Percentiles rank a stretch among this genome's conserved stretches.
These are phyloP conservation scores for Notholithocarpus densiflorus DNA, from an alignment of 306 rosid species.

Conservation along the genomic window DNA sequence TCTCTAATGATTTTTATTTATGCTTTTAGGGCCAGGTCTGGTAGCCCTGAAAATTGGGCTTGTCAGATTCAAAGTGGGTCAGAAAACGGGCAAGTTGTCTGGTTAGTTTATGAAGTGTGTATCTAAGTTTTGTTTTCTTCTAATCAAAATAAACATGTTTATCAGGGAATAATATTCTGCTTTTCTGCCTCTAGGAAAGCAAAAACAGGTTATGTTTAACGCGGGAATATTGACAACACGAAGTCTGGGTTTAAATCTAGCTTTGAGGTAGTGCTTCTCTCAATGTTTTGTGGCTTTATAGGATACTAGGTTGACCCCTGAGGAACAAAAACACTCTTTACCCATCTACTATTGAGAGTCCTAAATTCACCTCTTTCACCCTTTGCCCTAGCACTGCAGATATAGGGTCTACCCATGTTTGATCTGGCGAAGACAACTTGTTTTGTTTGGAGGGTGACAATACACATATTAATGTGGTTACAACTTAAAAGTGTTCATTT, in stretches of 20 bases:
- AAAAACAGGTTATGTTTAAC: background rate
- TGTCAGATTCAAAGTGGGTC: background rate
- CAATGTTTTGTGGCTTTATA: background rate
- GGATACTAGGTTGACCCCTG: background rate
- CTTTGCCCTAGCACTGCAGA: background rate
- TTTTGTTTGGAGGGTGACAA: background rate
- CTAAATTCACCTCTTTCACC: background rate
- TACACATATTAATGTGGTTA: too few species aligned
- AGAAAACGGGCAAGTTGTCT: constrained; percentile 1
- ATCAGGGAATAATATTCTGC: background rate
- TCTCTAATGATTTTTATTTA: background rate
- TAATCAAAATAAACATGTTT: background rate
- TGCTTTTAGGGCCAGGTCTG: constrained; percentile 1
- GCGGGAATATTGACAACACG: background rate
- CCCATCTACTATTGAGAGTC: background rate
- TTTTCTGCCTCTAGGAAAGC: background rate
- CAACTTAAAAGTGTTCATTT: background rate
- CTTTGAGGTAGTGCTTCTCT: background rate
- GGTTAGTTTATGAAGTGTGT: background rate
- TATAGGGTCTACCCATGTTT: background rate
- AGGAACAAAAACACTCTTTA: background rate
- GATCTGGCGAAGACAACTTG: background rate
- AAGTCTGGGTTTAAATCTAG: background rate
- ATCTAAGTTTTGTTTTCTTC: constrained; percentile 5
- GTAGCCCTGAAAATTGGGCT: background rate